Percentiles rank a stretch among this genome's conserved stretches.
Evolutionary conservation across 164 flowering plant genomes (phyloP).

Genomic region (Buxus sempervirens): DNA sequence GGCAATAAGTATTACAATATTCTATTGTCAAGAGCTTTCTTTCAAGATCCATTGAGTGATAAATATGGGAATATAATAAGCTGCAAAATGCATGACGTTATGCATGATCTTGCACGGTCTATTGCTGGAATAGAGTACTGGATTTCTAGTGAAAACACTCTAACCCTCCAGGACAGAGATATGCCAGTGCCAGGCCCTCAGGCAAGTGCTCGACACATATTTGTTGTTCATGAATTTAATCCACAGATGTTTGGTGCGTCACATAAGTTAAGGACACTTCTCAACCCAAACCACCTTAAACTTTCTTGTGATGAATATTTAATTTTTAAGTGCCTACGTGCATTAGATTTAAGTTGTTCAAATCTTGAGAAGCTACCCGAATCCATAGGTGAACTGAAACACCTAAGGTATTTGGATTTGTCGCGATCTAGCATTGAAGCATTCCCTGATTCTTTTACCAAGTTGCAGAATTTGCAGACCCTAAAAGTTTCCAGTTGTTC

Average conservation of each 20-base stretch:
- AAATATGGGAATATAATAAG: background rate
- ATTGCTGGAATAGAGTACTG: background rate
- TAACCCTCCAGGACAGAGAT: no score
- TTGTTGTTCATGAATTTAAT: no score
- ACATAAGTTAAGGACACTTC: background rate
- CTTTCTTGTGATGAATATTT: background rate
- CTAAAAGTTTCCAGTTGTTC: background rate
- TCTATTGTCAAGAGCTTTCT: slow-evolving; percentile 10
- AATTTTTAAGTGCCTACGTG: slow-evolving; percentile 2
- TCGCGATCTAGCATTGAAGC: no score
- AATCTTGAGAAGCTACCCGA: no score
- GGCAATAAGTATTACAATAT: slow-evolving; percentile 6
- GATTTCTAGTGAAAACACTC: background rate
- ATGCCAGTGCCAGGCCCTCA: no score
- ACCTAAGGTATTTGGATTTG: no score
- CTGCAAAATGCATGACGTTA: slow-evolving; percentile 17
- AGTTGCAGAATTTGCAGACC: no score
- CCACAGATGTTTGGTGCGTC: no score
- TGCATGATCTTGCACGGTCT: slow-evolving; percentile 19
- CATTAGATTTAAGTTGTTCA: no score
- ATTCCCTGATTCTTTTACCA: no score
- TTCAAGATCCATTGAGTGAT: slow-evolving; percentile 3
- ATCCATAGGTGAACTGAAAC: no score
- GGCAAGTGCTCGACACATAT: background rate
- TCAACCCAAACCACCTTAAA: no score